Base-by-base conservation (phyloP, 1,284 basidiomycete species). In the Sporisorium scitamineum region DNA sequence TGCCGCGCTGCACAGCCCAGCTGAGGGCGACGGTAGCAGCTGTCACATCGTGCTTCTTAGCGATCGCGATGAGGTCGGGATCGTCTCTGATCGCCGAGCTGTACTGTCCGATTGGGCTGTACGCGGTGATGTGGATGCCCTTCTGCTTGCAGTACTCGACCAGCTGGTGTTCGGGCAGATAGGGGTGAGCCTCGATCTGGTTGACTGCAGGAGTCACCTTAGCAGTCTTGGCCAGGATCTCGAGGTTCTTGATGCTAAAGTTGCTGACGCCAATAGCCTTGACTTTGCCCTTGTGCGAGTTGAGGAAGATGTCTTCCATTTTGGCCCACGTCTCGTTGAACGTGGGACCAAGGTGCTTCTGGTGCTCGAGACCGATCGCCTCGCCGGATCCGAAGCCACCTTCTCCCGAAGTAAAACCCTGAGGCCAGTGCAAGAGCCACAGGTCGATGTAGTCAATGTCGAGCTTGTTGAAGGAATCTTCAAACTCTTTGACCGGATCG, bases 91-190 rank as follows among this genome's bases (percentile, higher is more conserved):
- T 86, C 2, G 92, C 92, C 4, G 91, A 90, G 79, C 90, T 89
- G 8, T 90, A 90, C 20, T 92, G 93, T 6, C 93, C 93, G 31
- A 94, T 89, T 4, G 94, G 94, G 10, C 92, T 93, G 86, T 94
- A 95, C 0, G 93, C 93, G 85, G 94, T 89, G 0, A 92, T 87
- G 29, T 90, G 86, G 79, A 95, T 94, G 37, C 88, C 88, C 84
- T 93, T 90, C 37, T 88, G 87, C 80, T 89, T 88, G 83, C 92
- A 89, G 86, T 90, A 94, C 18, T 87, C 85, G 61, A 92, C 79
- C 52, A 94, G 89, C 61, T 90, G 88, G 85, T 91, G 90, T 80
- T 94, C 76, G 31, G 68, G 79, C 45, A 67, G 56, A 59, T 74
- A 80, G 5, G 79, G 80, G 53, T 75, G 74, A 16, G 71, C 57